Evolutionary conservation across 169 alveolate species (phyloP).

Genomic region (Hammondia hammondi): DNA sequence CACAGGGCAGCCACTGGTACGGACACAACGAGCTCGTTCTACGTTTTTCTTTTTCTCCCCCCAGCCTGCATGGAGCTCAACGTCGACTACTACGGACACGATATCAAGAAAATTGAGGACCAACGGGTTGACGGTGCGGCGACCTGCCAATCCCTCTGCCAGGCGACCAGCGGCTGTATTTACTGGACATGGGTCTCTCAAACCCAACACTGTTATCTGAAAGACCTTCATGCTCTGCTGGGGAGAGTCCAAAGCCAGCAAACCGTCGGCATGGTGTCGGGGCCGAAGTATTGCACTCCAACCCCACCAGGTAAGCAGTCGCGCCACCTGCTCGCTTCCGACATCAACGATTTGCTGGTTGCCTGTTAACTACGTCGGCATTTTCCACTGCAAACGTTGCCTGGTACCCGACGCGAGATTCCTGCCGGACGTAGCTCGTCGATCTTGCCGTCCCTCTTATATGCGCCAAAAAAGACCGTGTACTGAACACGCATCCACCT

Average conservation of each 20-base stretch:
- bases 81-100: slow-evolving; percentile 5
- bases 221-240: not conserved
- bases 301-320: not conserved
- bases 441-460: not conserved
- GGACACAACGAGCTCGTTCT: not conserved
- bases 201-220: not conserved
- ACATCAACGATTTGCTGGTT: too few species aligned
- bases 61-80: not conserved
- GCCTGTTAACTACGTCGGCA: too few species aligned
- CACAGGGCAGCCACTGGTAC: too few species aligned
- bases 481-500: not conserved
- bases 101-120: slow-evolving; percentile 17
- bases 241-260: not conserved
- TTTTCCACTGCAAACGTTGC: too few species aligned
- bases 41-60: not conserved
- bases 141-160: not conserved
- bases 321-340: not conserved
- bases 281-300: slow-evolving; percentile 19
- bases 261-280: slow-evolving; percentile 13
- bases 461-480: not conserved
- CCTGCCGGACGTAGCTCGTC: not conserved
- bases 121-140: not conserved
- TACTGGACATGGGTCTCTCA: slow-evolving; percentile 16
- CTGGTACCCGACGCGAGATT: too few species aligned
- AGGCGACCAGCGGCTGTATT: not conserved